Evolutionary conservation across 192 early-diverging fungal genomes (phyloP).

Genomic region (Mortierella antarctica): DNA sequence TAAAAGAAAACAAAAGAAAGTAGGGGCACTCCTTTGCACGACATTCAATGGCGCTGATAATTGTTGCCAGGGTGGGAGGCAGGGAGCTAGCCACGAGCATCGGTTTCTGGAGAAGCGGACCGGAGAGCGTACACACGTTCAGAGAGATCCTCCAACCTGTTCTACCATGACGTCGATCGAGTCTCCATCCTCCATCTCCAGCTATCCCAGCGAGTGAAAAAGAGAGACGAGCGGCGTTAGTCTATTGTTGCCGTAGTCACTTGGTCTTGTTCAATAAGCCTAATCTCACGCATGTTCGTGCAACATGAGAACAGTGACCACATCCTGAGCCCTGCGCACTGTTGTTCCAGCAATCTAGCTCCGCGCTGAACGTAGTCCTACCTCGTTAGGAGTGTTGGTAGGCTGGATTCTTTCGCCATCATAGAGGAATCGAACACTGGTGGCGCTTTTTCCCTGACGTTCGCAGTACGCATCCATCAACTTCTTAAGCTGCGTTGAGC

Average conservation of each 20-base stretch:
- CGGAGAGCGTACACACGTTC: not conserved
- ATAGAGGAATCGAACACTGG: constrained; percentile 90
- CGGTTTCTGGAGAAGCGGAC: not conserved
- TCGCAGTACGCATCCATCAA: constrained; percentile 95
- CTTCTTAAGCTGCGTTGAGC: constrained; percentile 88
- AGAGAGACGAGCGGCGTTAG: not conserved
- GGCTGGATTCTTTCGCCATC: constrained; percentile 89
- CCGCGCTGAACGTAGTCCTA: constrained; percentile 51
- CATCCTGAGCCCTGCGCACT: not conserved
- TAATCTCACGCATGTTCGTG: not conserved
- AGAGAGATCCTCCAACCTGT: constrained; percentile 77
- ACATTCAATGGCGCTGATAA: too few relatives aligned
- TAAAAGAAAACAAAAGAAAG: not conserved
- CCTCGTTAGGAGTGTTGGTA: constrained; percentile 85
- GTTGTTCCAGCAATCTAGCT: not conserved
- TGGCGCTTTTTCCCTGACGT: constrained; percentile 82
- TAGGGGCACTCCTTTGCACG: too few relatives aligned
- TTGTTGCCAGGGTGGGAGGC: not conserved
- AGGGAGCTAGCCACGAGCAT: not conserved
- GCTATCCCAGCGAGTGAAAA: constrained; percentile 54
- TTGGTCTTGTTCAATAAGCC: not conserved
- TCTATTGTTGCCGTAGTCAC: not conserved
- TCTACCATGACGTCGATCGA: constrained; percentile 95
- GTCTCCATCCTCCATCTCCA: constrained; percentile 96
- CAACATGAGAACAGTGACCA: not conserved